Conservation (phyloP, 805 yeast species). For the Candida suzukii region DNA sequence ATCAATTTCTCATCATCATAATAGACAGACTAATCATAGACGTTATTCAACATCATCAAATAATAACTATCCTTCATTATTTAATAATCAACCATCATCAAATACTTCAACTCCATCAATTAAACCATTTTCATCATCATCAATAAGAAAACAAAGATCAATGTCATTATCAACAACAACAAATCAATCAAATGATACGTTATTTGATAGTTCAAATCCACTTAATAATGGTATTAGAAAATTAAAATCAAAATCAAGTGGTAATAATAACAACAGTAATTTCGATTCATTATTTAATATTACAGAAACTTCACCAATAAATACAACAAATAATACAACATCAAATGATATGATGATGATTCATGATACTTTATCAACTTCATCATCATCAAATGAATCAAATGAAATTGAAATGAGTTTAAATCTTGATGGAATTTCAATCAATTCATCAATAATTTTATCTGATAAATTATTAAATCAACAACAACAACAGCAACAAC, state of each 20-base stretch:
- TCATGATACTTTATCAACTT: no score
- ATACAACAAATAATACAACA: neutral
- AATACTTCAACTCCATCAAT: neutral
- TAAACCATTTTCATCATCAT: neutral
- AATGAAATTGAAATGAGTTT: no score
- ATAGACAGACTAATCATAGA: neutral
- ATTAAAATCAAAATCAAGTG: slow-evolving; percentile 4
- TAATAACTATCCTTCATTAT: neutral
- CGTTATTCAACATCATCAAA: slow-evolving; percentile 1
- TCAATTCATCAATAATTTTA: no score
- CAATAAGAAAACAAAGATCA: slow-evolving; percentile 2
- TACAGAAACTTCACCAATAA: neutral
- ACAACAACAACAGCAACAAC: no score
- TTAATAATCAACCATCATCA: neutral
- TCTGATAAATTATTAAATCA: no score
- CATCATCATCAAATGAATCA: no score
- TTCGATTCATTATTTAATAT: neutral
- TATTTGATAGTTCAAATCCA: slow-evolving; percentile 20
- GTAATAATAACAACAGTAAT: neutral
- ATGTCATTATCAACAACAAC: neutral
- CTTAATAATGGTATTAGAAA: slow-evolving; percentile 19
- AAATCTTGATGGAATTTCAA: no score
- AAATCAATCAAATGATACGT: slow-evolving; percentile 2
- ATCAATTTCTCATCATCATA: neutral
- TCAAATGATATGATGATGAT: no score